Evolutionary conservation across 805 yeast species (phyloP), one percentile per base, ranked within the genome.

Genomic region (Wickerhamiella azymoides): DNA sequence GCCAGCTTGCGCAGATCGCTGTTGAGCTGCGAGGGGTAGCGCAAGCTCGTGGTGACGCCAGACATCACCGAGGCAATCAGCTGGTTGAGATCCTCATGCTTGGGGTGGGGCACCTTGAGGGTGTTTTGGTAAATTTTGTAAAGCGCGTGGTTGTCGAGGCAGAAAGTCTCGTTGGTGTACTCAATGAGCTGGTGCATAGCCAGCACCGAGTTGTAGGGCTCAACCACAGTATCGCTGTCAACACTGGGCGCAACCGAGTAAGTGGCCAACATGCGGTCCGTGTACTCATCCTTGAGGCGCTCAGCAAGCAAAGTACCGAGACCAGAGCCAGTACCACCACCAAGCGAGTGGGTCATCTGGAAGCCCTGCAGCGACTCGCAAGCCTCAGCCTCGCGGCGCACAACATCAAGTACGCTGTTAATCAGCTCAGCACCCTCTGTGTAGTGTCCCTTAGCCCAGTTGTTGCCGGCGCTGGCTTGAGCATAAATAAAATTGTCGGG

Each of bases 281-380:
- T 93, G 61, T 80, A 86, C 63, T 88, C 96, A 63, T 86, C 96
- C 65, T 89, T 77, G 57, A 86, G 82, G 61, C 80, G 79, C 45
- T 92, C 77, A 59, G 88, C 76, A 62, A 86, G 71, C 54, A 86
- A 70, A 39, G 96, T 86, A 61, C 96, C 96, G 86, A 86, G 79
- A 66, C 96, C 96, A 36, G 94, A 83, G 62, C 96, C 96, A 45
- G 96, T 86, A 72, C 96, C 96, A 68, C 96, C 88, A 59, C 88
- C 88, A 38, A 80, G 67, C 14, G 85, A 79, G 61, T 80, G 88
- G 28, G 84, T 71, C 60, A 86, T 80, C 69, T 88, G 96, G 76
- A 86, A 86, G 57, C 96, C 96, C 69, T 88, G 96, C 55, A 88
- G 73, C 49, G 94, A 80, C 65, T 88, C 96, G 62, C 93, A 76